A percentile compares a stretch with the other conserved stretches of the same genome.
These are phyloP conservation scores for Saccharomyces pastorianus DNA, from an alignment of 1,139 yeast species.

Conservation along the genomic window DNA sequence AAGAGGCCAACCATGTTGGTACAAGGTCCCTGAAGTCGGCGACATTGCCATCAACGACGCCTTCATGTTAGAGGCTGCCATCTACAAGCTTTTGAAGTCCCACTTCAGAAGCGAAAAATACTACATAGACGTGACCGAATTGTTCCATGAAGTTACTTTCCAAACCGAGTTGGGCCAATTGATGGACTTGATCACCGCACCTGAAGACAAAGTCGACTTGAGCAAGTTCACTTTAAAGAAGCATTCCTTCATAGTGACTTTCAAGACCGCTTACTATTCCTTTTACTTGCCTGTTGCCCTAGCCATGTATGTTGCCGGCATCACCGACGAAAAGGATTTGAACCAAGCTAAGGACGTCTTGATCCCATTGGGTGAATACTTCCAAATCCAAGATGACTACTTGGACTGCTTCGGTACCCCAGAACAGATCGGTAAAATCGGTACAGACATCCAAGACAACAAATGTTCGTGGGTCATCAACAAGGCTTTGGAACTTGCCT, in stretches of 20 bases:
- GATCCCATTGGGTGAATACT: conserved; percentile 94
- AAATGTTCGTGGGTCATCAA: conserved; percentile 97
- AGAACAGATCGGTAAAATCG: conserved; percentile 94
- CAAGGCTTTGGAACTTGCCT: conserved; percentile 76
- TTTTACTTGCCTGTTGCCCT: conserved; percentile 96
- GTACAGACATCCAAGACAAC: conserved; percentile 97
- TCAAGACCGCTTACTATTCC: conserved; percentile 95
- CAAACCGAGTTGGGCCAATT: conserved; percentile 97
- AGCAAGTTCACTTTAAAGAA: conserved; percentile 77
- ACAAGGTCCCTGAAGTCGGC: conserved; percentile 67
- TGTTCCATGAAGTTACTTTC: conserved; percentile 91
- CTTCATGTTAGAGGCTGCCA: conserved; percentile 93
- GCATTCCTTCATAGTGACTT: conserved; percentile 91
- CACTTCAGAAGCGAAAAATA: conserved; percentile 76
- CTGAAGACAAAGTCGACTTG: conserved; percentile 88
- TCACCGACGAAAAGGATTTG: conserved; percentile 60
- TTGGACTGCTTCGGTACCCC: conserved; percentile 97
- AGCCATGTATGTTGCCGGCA: conserved; percentile 90
- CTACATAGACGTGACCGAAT: conserved; percentile 83
- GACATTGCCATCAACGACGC: conserved; percentile 96
- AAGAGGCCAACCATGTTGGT: conserved; percentile 99
- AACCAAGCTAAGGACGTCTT: conserved; percentile 82
- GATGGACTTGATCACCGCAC: conserved; percentile 91
- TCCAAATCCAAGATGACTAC: conserved; percentile 97
- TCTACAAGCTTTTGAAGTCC: conserved; percentile 79